These are phyloP conservation scores for Kwoniella bestiolae DNA, from an alignment of 768 basidiomycete species.

Conservation along the genomic window DNA sequence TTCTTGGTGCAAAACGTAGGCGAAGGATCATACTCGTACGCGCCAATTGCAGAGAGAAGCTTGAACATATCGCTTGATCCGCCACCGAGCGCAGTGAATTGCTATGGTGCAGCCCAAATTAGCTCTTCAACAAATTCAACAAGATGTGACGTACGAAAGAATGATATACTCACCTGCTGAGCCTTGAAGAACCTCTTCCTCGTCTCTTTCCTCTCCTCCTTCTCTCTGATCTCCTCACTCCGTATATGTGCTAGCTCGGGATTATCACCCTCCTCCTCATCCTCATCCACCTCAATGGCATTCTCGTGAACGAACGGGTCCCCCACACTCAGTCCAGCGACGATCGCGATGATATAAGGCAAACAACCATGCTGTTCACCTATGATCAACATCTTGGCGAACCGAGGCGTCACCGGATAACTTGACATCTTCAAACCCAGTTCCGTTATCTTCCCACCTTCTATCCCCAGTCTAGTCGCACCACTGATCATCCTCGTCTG, in stretches of 20 bases:
- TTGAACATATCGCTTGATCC: constrained; percentile 84
- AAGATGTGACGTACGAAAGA: neutral
- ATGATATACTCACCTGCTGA: constrained; percentile 66
- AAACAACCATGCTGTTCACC: constrained; percentile 84
- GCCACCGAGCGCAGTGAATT: constrained; percentile 76
- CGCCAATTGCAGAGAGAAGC: constrained; percentile 89
- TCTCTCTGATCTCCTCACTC: constrained; percentile 56
- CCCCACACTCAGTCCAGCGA: constrained; percentile 88
- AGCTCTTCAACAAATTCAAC: too few relatives aligned
- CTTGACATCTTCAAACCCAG: constrained; percentile 90
- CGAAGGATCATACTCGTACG: constrained; percentile 87
- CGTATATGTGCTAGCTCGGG: constrained; percentile 61
- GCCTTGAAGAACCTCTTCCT: constrained; percentile 81
- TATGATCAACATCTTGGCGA: constrained; percentile 91
- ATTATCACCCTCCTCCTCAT: constrained; percentile 59
- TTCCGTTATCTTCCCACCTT: constrained; percentile 75
- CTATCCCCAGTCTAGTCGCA: constrained; percentile 46
- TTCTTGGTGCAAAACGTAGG: constrained; percentile 81
- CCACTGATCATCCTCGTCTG: constrained; percentile 49
- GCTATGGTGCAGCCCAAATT: too few relatives aligned
- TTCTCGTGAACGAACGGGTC: constrained; percentile 93
- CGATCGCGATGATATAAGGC: constrained; percentile 87
- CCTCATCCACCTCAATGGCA: constrained; percentile 53
- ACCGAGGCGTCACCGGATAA: constrained; percentile 91
- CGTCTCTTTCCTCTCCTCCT: constrained; percentile 63